phyloP scores from a whole-genome alignment of 2,329 filamentous ascomycete genomes.

The Colletotrichum magnum region DNA sequence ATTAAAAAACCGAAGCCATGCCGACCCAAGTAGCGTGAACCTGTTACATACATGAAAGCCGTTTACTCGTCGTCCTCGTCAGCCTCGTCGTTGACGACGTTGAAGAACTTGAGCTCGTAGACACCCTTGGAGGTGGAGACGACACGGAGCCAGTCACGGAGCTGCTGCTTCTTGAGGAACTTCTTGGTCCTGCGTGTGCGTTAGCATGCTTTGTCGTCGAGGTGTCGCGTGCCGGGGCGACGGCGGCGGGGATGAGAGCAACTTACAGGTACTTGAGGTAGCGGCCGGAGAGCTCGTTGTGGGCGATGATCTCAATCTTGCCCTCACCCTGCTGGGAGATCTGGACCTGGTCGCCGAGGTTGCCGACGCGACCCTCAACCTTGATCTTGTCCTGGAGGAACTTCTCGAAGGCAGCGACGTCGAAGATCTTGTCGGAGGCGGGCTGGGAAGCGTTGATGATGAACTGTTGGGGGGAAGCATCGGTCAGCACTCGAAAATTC shows the following conservation, averaged over 20 bases:
- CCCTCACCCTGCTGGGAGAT: slow-evolving; percentile 94
- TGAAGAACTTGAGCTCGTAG: slow-evolving; percentile 99
- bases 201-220: slow-evolving; percentile 11
- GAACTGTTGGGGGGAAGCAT: slow-evolving; percentile 73
- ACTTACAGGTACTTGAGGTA: slow-evolving; percentile 99
- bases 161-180: slow-evolving; percentile 99
- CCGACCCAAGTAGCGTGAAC: slow-evolving; percentile 39
- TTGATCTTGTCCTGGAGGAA: slow-evolving; percentile 99
- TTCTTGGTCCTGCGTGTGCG: slow-evolving; percentile 89
- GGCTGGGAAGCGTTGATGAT: slow-evolving; percentile 99
- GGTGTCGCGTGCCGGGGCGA: background rate
- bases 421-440: slow-evolving; percentile 99
- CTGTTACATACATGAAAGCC: slow-evolving; percentile 32
- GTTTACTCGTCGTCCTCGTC: slow-evolving; percentile 98
- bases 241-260: slow-evolving; percentile 15
- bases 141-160: slow-evolving; percentile 99
- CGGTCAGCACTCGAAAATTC: background rate
- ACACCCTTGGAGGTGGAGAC: slow-evolving; percentile 98
- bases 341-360: slow-evolving; percentile 93
- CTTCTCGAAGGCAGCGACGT: slow-evolving; percentile 98
- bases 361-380: slow-evolving; percentile 97
- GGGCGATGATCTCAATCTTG: slow-evolving; percentile 97
- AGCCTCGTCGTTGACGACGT: slow-evolving; percentile 98
- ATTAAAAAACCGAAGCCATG: slow-evolving; percentile 38
- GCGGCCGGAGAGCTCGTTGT: slow-evolving; percentile 98